Percentiles rank a stretch among this genome's conserved stretches.
Evolutionary conservation across 1,284 basidiomycete species (phyloP).

Genomic region (Heimioporus retisporus): DNA sequence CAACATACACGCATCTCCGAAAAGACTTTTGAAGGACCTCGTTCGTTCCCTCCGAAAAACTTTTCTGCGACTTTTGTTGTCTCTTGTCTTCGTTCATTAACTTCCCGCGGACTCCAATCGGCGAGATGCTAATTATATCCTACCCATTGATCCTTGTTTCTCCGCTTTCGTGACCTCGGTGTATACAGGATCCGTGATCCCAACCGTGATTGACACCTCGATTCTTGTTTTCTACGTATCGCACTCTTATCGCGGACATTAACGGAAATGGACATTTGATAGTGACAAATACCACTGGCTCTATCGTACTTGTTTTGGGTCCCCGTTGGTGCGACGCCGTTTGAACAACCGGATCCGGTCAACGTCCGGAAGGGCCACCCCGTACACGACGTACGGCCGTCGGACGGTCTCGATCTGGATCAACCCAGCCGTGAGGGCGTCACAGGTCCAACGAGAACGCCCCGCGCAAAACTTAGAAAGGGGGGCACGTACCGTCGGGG

Average conservation of each 20-base stretch:
- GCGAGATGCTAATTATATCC: constrained; percentile 14
- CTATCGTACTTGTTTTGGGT: not conserved
- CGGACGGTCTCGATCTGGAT: constrained; percentile 58
- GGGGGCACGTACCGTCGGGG: constrained; percentile 58
- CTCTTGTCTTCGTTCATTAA: not conserved
- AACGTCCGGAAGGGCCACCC: constrained; percentile 41
- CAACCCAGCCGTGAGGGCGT: constrained; percentile 49
- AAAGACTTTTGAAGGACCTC: constrained; percentile 21
- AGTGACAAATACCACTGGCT: not conserved
- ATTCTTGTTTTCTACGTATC: constrained; percentile 15
- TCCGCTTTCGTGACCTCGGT: constrained; percentile 4
- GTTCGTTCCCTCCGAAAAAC: constrained; percentile 15
- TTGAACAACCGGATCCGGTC: constrained; percentile 46
- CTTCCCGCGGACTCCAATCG: too few relatives aligned
- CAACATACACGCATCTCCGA: constrained; percentile 77
- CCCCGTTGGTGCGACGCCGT: constrained; percentile 12
- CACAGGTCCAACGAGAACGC: not conserved
- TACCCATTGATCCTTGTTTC: constrained; percentile 6
- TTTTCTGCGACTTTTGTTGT: not conserved
- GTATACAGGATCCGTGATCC: constrained; percentile 12
- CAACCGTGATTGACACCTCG: constrained; percentile 6
- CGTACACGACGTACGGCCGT: constrained; percentile 45
- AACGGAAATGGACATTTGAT: constrained; percentile 15
- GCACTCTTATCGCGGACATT: constrained; percentile 10
- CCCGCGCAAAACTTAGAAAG: too few relatives aligned